These are phyloP conservation scores for Gynandropsis gynandra DNA, from an alignment of 345 rosid genomes.

Conservation along the genomic window DNA sequence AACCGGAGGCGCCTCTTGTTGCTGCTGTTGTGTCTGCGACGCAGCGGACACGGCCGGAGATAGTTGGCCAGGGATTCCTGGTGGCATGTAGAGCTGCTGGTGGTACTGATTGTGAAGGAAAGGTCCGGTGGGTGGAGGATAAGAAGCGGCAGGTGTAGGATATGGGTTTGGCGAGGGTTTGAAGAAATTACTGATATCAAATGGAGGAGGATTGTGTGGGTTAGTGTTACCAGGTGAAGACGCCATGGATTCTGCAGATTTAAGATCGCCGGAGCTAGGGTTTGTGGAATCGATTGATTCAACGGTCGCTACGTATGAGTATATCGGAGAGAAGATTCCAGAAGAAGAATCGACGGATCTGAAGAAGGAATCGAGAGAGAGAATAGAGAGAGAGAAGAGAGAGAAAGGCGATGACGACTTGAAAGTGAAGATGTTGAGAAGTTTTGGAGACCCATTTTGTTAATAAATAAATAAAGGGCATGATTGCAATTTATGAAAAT, in stretches of 20 bases:
- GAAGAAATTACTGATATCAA: constrained; percentile 41
- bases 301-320: neutral
- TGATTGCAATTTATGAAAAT: neutral
- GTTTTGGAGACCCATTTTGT: constrained; percentile 16
- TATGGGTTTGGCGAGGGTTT: constrained; percentile 34
- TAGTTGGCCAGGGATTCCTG: constrained; percentile 18
- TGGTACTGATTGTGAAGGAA: constrained; percentile 39
- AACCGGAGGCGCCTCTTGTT: constrained; percentile 16
- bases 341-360: constrained; percentile 27
- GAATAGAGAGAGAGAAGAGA: neutral
- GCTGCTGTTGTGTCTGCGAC: constrained; percentile 15
- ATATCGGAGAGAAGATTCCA: constrained; percentile 7
- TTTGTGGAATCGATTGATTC: constrained; percentile 14
- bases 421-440: constrained; percentile 18
- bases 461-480: neutral
- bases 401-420: constrained; percentile 23
- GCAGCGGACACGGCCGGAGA: constrained; percentile 17
- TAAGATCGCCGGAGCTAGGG: constrained; percentile 25
- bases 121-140: constrained; percentile 52
- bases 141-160: constrained; percentile 44
- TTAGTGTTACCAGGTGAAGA: constrained; percentile 43
- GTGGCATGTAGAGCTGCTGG: constrained; percentile 36
- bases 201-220: constrained; percentile 27
- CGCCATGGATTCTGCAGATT: constrained; percentile 33
- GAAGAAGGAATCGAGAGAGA: constrained; percentile 6